Evolutionary conservation across 164 flowering plant genomes (phyloP), one percentile per base, ranked within the genome.

Genomic region (Tetracentron sinense): DNA sequence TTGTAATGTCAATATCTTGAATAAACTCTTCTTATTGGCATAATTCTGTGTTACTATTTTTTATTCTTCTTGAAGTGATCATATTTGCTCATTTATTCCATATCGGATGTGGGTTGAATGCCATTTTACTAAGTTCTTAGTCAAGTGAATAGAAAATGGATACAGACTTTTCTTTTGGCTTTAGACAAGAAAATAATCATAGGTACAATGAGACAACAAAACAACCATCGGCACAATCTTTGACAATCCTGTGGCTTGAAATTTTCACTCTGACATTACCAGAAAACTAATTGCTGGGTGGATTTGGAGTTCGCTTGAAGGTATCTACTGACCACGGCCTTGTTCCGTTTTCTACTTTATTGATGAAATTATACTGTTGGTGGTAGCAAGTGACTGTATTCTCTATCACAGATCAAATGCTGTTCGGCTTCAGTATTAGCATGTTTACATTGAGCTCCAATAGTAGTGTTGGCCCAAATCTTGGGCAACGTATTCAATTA

Each of bases 1-100:
- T 38, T 42, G 3, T n/a, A 23, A 14, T 42, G 28, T 21, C 1
- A 29, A 6, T 53, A 23, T 46, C 42, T 42, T 29, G 23, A 50
- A 42, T 54, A 44, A 67, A 16, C 15, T 67, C 46, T 60, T 66
- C 58, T 35, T 52, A n/a, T 63, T 54, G 35, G 30, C 21, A 29
- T 4, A 51, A 42, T 27, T 50, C 29, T 46, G 17, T 47, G 16
- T 20, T 5, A 46, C 2, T 51, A 27, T 15, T n/a, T 30, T 50
- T 0, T 7, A 7, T 51, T 31, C 14, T 20, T 54, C 38, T n/a
- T n/a, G n/a, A 5, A 1, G n/a, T 55, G 15, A 17, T 35, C 10
- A 3, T 33, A 5, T 21, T 35, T 55, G 26, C 46, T 35, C 21
- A 6, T 57, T 33, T 16, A 30, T 56, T 56, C 44, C 59, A n/a